Evolutionary conservation across 2,329 filamentous ascomycete species (phyloP), one percentile per base, ranked within the genome.

Genomic region (Drechslerella coelobrocha): DNA sequence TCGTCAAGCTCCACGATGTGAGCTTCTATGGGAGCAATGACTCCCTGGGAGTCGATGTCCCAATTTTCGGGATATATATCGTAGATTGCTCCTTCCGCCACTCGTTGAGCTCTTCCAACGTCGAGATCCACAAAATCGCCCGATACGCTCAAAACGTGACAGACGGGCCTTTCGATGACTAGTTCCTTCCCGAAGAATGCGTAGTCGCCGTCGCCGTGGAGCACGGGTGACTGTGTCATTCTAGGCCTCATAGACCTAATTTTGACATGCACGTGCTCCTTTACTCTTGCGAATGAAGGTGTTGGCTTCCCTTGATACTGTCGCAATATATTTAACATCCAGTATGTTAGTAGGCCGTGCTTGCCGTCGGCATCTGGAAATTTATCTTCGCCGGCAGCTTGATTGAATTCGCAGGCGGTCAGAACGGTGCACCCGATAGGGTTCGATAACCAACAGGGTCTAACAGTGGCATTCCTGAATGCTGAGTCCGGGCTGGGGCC

Each of bases 391-490:
- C 51, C 29, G 2, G 66, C 66, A 23, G 60, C 9, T 12, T 63
- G 29, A n/a, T 65, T 34, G n/a, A 61, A 60, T 9, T 55, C 26
- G 37, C 66, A 63, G 26, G 66, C 66, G 2, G 60, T 60, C 8
- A 72, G 41, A 12, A 72, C 48, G 5, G 66, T 72, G 47, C 66
- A 72, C 7, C 66, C 66, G 6, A 21, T 43, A 43, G 60, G 60
- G 26, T 61, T 57, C 17, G 54, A 34, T 9, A 63, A 17, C 66
- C 66, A 72, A 6, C 51, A 65, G 6, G 23, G 37, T 12, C 45
- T 54, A 5, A 56, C 24, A 1, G 26, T 53, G 2, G 53, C 60
- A 6, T 55, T 52, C 23, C 66, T 68, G 12, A 17, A 12, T 14
- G n/a, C 26, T 9, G 41, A 23, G 4, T 14, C 53, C 9, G 10